Evolutionary conservation across 129 eudicot genomes (phyloP).

Genomic region (Glebionis coronaria): DNA sequence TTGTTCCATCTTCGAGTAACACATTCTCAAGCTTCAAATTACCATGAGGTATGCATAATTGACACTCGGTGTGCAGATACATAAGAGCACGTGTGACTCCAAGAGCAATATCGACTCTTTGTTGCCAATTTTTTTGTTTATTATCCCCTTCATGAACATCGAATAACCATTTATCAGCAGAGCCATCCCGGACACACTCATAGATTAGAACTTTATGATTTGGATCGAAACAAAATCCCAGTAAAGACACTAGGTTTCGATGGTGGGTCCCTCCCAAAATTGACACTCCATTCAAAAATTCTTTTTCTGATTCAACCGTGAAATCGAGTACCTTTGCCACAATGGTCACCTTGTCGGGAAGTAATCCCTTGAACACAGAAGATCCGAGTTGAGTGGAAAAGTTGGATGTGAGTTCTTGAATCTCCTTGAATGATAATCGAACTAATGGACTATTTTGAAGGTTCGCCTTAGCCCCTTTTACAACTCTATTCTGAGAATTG

Average conservation of each 20-base stretch:
- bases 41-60: conserved; percentile 63
- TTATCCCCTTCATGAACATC: conserved; percentile 8
- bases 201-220: conserved; percentile 49
- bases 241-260: conserved; percentile 51
- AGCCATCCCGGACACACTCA: conserved; percentile 54
- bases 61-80: conserved; percentile 73
- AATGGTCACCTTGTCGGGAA: conserved; percentile 38
- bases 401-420: conserved; percentile 57
- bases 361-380: conserved; percentile 58
- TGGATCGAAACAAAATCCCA: conserved; percentile 66
- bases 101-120: conserved; percentile 56
- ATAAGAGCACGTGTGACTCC: conserved; percentile 64
- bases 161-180: conserved; percentile 57
- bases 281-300: conserved; percentile 49
- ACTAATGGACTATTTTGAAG: conserved; percentile 43
- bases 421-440: conserved; percentile 59
- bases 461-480: conserved; percentile 50
- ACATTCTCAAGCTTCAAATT: conserved; percentile 65
- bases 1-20: conserved; percentile 55
- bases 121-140: conserved; percentile 36
- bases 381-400: conserved; percentile 52
- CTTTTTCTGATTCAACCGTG: conserved; percentile 56
- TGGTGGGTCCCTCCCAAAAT: conserved; percentile 73
- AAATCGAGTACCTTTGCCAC: conserved; percentile 50
- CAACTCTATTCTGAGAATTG: conserved; percentile 26